phyloP scores from a whole-genome alignment of 345 rosid species.

The Citrus hindsii region DNA sequence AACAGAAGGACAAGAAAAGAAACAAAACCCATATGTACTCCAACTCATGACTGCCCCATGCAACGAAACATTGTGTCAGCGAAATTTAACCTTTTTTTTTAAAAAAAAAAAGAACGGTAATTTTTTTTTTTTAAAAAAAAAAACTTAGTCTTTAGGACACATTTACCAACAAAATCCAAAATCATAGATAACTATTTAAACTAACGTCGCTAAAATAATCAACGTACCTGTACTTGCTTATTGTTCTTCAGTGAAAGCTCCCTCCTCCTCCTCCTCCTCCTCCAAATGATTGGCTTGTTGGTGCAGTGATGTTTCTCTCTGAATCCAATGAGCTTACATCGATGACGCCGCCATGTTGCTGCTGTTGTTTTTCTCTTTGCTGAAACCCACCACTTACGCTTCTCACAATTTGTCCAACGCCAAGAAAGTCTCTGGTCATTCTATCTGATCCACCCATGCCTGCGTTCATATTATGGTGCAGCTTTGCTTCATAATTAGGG shows the following conservation, averaged over 20 bases:
- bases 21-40: conserved; percentile 32
- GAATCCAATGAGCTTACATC: conserved; percentile 36
- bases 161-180: neutral
- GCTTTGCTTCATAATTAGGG: neutral
- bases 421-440: conserved; percentile 74
- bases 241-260: neutral
- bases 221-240: neutral
- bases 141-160: neutral
- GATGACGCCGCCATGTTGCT: neutral
- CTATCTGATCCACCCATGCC: conserved; percentile 39
- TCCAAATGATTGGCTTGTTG: conserved; percentile 30
- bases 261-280: conserved; percentile 18
- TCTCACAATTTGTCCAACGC: conserved; percentile 66
- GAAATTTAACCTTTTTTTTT: neutral
- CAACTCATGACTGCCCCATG: conserved; percentile 38
- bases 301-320: conserved; percentile 33
- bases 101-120: neutral
- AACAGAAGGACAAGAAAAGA: conserved; percentile 35
- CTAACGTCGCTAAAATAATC: neutral
- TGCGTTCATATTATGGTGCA: neutral
- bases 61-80: conserved; percentile 48
- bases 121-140: neutral
- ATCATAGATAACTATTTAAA: neutral
- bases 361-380: conserved; percentile 25
- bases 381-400: conserved; percentile 46